phyloP scores from a whole-genome alignment of 108 stramenopile genomes.

The Cyclotella baltica region DNA sequence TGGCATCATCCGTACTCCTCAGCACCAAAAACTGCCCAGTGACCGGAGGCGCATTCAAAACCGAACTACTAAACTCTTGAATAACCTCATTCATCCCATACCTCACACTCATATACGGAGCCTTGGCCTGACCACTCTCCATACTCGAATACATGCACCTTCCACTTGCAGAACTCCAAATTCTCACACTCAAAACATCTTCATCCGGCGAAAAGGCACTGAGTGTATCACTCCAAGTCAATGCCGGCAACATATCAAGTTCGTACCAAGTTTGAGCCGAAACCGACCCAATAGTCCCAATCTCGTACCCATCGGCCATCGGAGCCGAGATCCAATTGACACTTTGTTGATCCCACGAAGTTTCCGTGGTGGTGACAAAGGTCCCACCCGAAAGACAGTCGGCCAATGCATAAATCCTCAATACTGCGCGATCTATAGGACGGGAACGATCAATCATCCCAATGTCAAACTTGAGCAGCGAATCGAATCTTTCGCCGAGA shows the following conservation, averaged over 20 bases:
- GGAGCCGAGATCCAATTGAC: conserved; percentile 30
- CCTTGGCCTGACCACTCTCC: conserved; percentile 29
- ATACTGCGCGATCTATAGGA: conserved; percentile 6
- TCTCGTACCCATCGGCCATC: conserved; percentile 6
- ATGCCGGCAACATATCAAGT: conserved; percentile 21
- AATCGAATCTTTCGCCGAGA: conserved; percentile 28
- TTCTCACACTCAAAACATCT: conserved; percentile 18
- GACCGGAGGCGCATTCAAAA: not conserved
- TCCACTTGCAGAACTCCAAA: conserved; percentile 8
- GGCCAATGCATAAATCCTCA: conserved; percentile 20
- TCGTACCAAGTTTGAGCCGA: conserved; percentile 18
- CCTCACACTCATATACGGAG: conserved; percentile 18
- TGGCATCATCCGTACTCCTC: conserved; percentile 21
- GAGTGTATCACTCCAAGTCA: conserved; percentile 19
- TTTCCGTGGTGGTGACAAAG: conserved; percentile 22
- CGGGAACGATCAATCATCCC: conserved; percentile 29
- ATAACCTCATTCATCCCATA: conserved; percentile 3
- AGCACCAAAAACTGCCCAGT: conserved; percentile 31
- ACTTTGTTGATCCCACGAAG: conserved; percentile 12
- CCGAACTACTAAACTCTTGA: conserved; percentile 2
- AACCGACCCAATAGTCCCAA: conserved; percentile 12
- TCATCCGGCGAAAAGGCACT: not conserved
- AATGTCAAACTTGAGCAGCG: conserved; percentile 37
- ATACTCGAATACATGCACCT: conserved; percentile 33
- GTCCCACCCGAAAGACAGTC: conserved; percentile 22